A percentile compares a stretch with the other conserved stretches of the same genome.
These are phyloP conservation scores for Mucor lusitanicus DNA, from an alignment of 371 early-diverging fungal genomes.

Conservation along the genomic window DNA sequence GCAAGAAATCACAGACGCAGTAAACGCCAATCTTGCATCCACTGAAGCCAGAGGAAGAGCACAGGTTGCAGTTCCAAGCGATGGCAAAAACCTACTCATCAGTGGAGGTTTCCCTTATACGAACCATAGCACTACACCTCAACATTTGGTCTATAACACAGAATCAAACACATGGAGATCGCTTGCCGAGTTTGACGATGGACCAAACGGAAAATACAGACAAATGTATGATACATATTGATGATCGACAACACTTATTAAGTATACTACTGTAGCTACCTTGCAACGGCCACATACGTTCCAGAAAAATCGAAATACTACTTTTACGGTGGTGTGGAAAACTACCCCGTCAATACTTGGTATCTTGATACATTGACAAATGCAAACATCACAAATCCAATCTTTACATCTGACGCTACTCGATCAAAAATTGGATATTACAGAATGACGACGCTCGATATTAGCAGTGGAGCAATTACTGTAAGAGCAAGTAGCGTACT, in stretches of 20 bases:
- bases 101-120: not conserved
- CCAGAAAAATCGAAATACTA: not conserved
- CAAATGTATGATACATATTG: not conserved
- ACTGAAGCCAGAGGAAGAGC: not conserved
- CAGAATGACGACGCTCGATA: not conserved
- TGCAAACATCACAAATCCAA: not conserved
- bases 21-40: not conserved
- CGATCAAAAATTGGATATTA: not conserved
- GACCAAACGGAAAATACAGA: not conserved
- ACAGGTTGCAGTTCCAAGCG: not conserved
- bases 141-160: not conserved
- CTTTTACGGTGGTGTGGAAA: not conserved
- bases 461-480: not conserved
- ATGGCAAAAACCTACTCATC: not conserved
- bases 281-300: not conserved
- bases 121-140: not conserved
- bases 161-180: not conserved
- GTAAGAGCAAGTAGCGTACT: not conserved
- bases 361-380: not conserved
- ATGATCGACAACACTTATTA: not conserved
- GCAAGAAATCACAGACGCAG: not conserved
- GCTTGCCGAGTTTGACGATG: conserved; percentile 4
- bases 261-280: not conserved
- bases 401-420: not conserved
- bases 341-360: not conserved